Conservation (phyloP, 1,139 yeast genomes). For the Pneumocystis carinii region DNA sequence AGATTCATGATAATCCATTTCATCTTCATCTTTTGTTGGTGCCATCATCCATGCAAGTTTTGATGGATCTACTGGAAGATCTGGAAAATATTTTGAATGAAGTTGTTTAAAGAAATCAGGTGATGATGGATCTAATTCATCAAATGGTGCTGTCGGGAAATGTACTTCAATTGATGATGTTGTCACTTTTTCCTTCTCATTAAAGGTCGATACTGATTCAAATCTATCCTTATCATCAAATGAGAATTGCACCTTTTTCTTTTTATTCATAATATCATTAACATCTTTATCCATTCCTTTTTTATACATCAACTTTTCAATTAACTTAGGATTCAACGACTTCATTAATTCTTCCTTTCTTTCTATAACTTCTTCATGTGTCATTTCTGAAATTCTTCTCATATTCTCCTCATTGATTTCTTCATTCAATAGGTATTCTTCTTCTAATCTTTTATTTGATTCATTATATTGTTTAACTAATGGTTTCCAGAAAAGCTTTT, state of each 20-base stretch:
- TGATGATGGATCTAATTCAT: slow-evolving; percentile 34
- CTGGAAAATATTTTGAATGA: slow-evolving; percentile 78
- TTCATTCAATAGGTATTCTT: background rate
- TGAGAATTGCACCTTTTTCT: slow-evolving; percentile 5
- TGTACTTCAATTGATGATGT: slow-evolving; percentile 13
- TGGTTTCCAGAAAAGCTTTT: background rate
- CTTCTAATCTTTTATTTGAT: background rate
- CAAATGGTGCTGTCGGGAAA: slow-evolving; percentile 19
- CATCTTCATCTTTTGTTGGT: slow-evolving; percentile 23
- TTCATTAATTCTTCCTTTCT: slow-evolving; percentile 56
- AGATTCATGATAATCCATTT: slow-evolving; percentile 19
- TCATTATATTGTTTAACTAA: background rate
- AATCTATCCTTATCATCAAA: slow-evolving; percentile 12
- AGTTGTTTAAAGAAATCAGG: slow-evolving; percentile 65
- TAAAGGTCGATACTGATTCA: slow-evolving; percentile 1
- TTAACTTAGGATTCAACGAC: slow-evolving; percentile 26
- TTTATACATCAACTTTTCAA: slow-evolving; percentile 32
- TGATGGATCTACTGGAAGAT: slow-evolving; percentile 65
- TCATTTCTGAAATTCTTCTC: slow-evolving; percentile 46
- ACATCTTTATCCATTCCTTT: slow-evolving; percentile 12
- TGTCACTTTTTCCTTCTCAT: slow-evolving; percentile 3
- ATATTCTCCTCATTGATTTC: slow-evolving; percentile 63
- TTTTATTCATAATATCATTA: background rate
- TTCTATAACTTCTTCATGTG: slow-evolving; percentile 45
- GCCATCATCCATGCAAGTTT: slow-evolving; percentile 88